Conservation (phyloP, 805 yeast genomes). For the Dipodascopsis uninucleata region DNA sequence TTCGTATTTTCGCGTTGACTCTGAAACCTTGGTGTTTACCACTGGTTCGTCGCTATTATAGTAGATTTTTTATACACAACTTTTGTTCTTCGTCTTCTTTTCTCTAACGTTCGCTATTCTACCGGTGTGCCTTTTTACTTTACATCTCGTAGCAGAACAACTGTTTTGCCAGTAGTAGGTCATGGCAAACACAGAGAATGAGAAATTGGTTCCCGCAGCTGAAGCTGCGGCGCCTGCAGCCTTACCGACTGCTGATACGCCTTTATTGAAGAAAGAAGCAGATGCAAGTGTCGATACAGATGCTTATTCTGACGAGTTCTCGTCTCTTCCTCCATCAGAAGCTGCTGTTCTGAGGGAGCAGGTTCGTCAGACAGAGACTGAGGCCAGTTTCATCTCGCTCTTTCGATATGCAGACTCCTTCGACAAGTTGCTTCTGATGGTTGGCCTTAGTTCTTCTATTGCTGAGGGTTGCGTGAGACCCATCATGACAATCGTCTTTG, state of each 20-base stretch:
- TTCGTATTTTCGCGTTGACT: too few species aligned
- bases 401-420: conserved; percentile 36
- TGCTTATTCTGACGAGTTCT: conserved; percentile 17
- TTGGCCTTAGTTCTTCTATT: conserved; percentile 37
- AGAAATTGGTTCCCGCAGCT: too few species aligned
- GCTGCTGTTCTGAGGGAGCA: conserved; percentile 37
- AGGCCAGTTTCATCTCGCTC: conserved; percentile 32
- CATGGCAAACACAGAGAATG: too few species aligned
- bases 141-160: too few species aligned
- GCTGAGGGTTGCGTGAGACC: conserved; percentile 43
- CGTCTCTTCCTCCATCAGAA: conserved; percentile 34
- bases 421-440: conserved; percentile 33
- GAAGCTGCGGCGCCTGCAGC: background rate
- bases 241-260: background rate
- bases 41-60: too few species aligned
- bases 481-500: conserved; percentile 38
- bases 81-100: too few species aligned
- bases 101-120: too few species aligned
- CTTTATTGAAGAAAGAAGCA: background rate
- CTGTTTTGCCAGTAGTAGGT: too few species aligned
- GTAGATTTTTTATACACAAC: too few species aligned
- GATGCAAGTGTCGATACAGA: conserved; percentile 1
- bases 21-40: too few species aligned
- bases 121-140: too few species aligned
- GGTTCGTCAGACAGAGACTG: conserved; percentile 27